phyloP scores from a whole-genome alignment of 2,329 filamentous ascomycete genomes.

The Aphanocladium album region DNA sequence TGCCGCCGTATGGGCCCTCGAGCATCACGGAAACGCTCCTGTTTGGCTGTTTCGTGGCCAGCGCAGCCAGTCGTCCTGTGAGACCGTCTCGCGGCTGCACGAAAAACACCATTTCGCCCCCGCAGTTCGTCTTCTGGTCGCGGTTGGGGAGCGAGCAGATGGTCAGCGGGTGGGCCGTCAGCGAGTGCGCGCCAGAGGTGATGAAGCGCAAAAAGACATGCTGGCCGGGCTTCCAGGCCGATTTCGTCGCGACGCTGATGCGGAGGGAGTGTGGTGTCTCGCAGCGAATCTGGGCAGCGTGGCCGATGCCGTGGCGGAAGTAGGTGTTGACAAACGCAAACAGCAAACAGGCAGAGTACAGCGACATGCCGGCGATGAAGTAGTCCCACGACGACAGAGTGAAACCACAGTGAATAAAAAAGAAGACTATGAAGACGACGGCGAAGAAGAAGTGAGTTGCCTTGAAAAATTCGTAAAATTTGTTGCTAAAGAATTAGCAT shows the following conservation, averaged over 20 bases:
- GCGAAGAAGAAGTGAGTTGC: conserved; percentile 48
- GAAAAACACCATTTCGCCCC: conserved; percentile 46
- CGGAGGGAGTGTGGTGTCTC: conserved; percentile 34
- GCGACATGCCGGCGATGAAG: conserved; percentile 50
- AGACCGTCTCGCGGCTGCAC: conserved; percentile 45
- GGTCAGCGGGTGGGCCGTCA: conserved; percentile 51
- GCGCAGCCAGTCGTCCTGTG: conserved; percentile 39
- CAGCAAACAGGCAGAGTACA: conserved; percentile 25
- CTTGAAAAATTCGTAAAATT: conserved; percentile 59
- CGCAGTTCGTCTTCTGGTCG: conserved; percentile 11
- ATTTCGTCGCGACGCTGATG: conserved; percentile 38
- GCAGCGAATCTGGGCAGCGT: conserved; percentile 35
- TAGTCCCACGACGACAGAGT: conserved; percentile 55
- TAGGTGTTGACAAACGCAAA: conserved; percentile 46
- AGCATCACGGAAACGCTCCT: conserved; percentile 40
- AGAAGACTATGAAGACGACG: conserved; percentile 50
- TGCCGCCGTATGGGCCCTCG: conserved; percentile 56
- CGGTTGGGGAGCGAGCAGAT: conserved; percentile 43
- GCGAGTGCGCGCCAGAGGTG: conserved; percentile 34
- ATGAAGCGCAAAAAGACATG: conserved; percentile 52
- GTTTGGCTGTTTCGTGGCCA: conserved; percentile 33
- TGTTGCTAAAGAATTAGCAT: conserved; percentile 32
- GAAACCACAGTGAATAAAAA: conserved; percentile 57
- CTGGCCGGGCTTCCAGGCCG: conserved; percentile 47
- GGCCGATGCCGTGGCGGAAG: conserved; percentile 44